phyloP scores from a whole-genome alignment of 768 basidiomycete species.

The Hydnomerulius pinastri region DNA sequence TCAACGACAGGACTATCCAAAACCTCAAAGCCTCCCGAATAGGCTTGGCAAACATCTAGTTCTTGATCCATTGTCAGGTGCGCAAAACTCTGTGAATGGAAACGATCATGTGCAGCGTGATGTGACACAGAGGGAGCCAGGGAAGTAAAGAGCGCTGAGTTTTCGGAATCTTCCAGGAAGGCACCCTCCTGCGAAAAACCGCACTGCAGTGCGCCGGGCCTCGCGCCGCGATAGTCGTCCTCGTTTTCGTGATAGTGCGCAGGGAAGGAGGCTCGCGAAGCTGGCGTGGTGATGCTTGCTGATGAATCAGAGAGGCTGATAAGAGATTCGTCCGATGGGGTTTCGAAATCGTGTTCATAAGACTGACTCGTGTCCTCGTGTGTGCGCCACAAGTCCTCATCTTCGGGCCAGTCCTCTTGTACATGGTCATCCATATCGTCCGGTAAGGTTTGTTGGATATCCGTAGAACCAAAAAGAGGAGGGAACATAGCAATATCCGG shows the following conservation, averaged over 20 bases:
- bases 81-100: slow-evolving; percentile 8
- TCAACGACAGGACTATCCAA: slow-evolving; percentile 9
- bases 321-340: slow-evolving; percentile 26
- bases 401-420: slow-evolving; percentile 16
- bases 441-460: slow-evolving; percentile 1
- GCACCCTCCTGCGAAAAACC: slow-evolving; percentile 15
- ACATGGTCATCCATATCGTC: slow-evolving; percentile 19
- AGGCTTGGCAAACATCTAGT: slow-evolving; percentile 2
- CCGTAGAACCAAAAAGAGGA: not conserved
- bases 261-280: slow-evolving; percentile 8
- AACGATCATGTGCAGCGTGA: slow-evolving; percentile 12
- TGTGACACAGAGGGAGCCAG: slow-evolving; percentile 8
- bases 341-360: slow-evolving; percentile 6
- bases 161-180: slow-evolving; percentile 20
- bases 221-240: slow-evolving; percentile 14
- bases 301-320: slow-evolving; percentile 20
- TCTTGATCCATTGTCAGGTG: slow-evolving; percentile 17
- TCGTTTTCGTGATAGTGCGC: slow-evolving; percentile 20
- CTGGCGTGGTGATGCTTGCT: slow-evolving; percentile 19
- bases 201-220: slow-evolving; percentile 7
- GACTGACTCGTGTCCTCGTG: slow-evolving; percentile 6
- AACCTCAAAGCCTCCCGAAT: slow-evolving; percentile 12
- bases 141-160: slow-evolving; percentile 3
- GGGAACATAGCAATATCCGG: slow-evolving; percentile 8
- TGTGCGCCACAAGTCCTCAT: slow-evolving; percentile 13